These are phyloP conservation scores for Scutellaria minor DNA, from an alignment of 257 asterid species.

Conservation along the genomic window DNA sequence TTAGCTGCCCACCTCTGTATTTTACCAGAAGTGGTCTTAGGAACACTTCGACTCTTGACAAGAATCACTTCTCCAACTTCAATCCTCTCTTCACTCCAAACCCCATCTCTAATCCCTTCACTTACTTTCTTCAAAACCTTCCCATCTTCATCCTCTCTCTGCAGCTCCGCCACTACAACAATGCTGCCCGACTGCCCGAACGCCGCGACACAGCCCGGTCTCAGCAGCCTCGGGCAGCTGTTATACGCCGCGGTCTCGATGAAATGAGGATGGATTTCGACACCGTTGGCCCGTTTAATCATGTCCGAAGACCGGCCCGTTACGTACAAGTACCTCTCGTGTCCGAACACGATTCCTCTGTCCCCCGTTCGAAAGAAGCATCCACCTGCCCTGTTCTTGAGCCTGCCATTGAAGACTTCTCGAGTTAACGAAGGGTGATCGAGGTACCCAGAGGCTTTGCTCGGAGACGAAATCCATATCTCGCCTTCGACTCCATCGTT, in stretches of 20 bases:
- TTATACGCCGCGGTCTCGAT: constrained; percentile 63
- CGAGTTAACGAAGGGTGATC: constrained; percentile 66
- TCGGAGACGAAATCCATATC: constrained; percentile 84
- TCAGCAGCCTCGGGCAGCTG: constrained; percentile 42
- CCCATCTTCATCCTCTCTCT: constrained; percentile 29
- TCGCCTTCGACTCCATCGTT: constrained; percentile 83
- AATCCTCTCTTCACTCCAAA: constrained; percentile 44
- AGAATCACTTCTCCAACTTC: constrained; percentile 60
- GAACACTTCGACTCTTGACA: constrained; percentile 59
- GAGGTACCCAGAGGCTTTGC: constrained; percentile 76
- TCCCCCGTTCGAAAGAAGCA: constrained; percentile 72
- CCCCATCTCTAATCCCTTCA: constrained; percentile 48
- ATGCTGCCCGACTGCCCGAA: constrained; percentile 36
- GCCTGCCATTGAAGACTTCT: constrained; percentile 52
- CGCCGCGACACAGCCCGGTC: constrained; percentile 72
- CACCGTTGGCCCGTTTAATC: constrained; percentile 44
- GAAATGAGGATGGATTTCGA: constrained; percentile 68
- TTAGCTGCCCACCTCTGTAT: constrained; percentile 72
- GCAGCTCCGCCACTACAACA: constrained; percentile 67
- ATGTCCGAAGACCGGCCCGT: constrained; percentile 65
- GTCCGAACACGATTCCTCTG: constrained; percentile 63
- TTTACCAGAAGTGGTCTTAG: constrained; percentile 89
- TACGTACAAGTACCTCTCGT: constrained; percentile 59
- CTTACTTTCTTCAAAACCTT: constrained; percentile 41
- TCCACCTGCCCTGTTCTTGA: constrained; percentile 34